Evolutionary conservation across 805 yeast species (phyloP), one percentile per base, ranked within the genome.

Genomic region (Sungouiozyma ichnusensis): DNA sequence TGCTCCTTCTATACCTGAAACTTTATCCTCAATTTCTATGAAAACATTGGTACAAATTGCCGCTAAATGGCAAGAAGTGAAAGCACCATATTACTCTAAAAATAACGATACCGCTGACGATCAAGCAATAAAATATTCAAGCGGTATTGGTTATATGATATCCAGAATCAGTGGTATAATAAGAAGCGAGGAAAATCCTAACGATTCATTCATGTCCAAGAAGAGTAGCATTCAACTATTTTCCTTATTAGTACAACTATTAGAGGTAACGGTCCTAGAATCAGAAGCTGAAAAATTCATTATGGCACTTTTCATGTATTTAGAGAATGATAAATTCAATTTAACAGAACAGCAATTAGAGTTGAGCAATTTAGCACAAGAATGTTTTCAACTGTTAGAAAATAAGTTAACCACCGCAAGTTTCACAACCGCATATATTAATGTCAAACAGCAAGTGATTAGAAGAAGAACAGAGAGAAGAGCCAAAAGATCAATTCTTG

Each of bases 381-480:
- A 85, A 55, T 79, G 94, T 50, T 60, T 82, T 61, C 74, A 73
- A 44, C 62, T 83, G 58, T 65, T 85, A 41, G 85, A 85, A 47
- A 58, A 66, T 15, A 82, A 79, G 52, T 55, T 90, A 38, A 92
- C 95, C 8, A 74, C 79, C 7, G 71, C 87, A 0, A 78, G 71
- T 19, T 90, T 81, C 55, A 73, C 85, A 11, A 59, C 66, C 16
- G 63, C 75, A 2, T 81, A 79, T 54, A 66, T 83, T 1, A 66
- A 66, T 36, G 92, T 86, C n/a, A 76, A 77, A 56, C 76, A 72
- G 48, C 53, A 54, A 15, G 80, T 88, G 18, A 64, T 62, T 20
- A 66, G 67, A 31, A 75, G 85, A 60, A 74, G 97, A 54, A 72
- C 73, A 44, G 94, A 85, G 38, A 76, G 97, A 62, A 77, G 72